Evolutionary conservation across 352 stramenopile genomes (phyloP), one percentile per base, ranked within the genome.

Genomic region (Phytophthora kernoviae): DNA sequence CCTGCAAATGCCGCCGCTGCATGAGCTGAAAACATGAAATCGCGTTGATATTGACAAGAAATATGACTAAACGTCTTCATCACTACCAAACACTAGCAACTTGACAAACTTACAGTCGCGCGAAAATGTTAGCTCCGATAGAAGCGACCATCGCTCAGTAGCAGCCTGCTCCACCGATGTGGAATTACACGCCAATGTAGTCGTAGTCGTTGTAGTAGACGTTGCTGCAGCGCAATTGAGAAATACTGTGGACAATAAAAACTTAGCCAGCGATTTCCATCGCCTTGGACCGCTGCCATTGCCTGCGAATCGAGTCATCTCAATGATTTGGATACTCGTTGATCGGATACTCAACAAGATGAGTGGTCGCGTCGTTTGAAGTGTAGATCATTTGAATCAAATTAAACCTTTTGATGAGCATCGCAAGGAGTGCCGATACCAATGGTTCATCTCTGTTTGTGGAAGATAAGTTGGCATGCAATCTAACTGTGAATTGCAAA

Each of bases 121-220:
- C 0, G 82, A 87, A 72, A 89, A 88, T 0, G 76, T 83, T 42
- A 88, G 70, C 17, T 79, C 68, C 0, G 68, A 65, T 10, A 77
- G 21, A n/a, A 69, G 43, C n/a, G 67, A 78, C 82, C 82, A 91
- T 20, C 82, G 76, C 32, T 20, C 50, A 48, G 86, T 70, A 10
- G 40, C 63, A 15, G 68, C 70, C 52, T 90, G 82, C 20, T 62
- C 68, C 26, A 46, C 43, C 36, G 54, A 69, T n/a, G 72, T 88
- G 15, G 72, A 62, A 50, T 87, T 88, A 62, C 78, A 91, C 50
- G 66, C 51, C 24, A 89, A 63, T 20, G 39, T 43, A 1, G 61
- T 66, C 4, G 58, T 54, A 10, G 52, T 54, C 10, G 39, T 30
- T 1, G 58, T 27, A 2, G 22, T 30, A 30, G 24, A 22, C n/a